Evolutionary conservation across 495 filamentous ascomycete genomes (phyloP).

Genomic region (Coniosporium apollinis): DNA sequence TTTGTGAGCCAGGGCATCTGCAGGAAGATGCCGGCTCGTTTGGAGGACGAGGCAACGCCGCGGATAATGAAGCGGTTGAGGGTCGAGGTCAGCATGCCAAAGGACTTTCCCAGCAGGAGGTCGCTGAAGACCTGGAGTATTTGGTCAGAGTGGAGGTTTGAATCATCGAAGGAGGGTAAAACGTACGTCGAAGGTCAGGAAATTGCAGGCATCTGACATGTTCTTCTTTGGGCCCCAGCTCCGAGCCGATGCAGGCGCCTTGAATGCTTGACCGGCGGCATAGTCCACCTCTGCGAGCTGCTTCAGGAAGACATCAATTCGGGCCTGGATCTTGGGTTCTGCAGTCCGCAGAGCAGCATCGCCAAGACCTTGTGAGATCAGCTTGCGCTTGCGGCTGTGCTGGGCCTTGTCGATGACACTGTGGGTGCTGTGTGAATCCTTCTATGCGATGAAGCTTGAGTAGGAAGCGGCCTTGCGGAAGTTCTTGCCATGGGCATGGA

Average conservation of each 20-base stretch:
- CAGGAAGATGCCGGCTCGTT: too few relatives aligned
- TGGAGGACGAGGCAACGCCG: too few relatives aligned
- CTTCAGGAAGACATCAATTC: constrained; percentile 9
- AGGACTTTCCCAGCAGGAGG: too few relatives aligned
- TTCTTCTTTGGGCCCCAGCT: constrained; percentile 1
- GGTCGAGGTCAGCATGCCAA: too few relatives aligned
- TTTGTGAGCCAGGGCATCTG: too few relatives aligned
- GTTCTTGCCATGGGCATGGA: constrained; percentile 44
- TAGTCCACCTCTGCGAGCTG: neutral
- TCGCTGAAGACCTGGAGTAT: too few relatives aligned
- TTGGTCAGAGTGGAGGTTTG: too few relatives aligned
- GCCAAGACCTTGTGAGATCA: constrained; percentile 46
- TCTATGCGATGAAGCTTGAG: constrained; percentile 37
- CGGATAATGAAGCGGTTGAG: too few relatives aligned
- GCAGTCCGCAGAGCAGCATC: constrained; percentile 37
- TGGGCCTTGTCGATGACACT: constrained; percentile 38
- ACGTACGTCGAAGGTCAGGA: constrained; percentile 54
- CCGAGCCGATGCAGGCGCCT: too few relatives aligned
- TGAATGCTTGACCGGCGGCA: neutral
- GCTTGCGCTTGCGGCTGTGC: constrained; percentile 47
- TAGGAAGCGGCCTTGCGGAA: constrained; percentile 50
- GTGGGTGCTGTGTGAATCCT: constrained; percentile 41
- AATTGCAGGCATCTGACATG: constrained; percentile 40
- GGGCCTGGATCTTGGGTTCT: constrained; percentile 39
- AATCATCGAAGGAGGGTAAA: too few relatives aligned